Base-by-base conservation (phyloP, 202 grass and related monocot species). In the Miscanthus sacchariflorus region DNA sequence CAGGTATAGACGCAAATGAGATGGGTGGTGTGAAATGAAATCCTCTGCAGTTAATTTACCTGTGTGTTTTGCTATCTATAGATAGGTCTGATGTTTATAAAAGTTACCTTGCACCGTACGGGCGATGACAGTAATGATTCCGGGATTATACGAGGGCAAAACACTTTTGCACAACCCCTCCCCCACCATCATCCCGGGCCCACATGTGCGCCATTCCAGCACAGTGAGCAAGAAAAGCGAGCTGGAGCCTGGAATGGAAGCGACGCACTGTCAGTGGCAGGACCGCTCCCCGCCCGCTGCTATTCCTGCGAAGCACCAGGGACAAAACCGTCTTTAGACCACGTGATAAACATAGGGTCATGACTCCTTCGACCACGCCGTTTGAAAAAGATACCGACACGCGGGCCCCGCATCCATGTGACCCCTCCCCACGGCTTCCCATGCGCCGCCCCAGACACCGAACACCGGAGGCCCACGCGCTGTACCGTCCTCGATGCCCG, bases 351-450 rank as follows among this genome's bases (percentile, higher is more conserved):
- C 19, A 14, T 66, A 84, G 72, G 3, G 49, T 74, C 40, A 38
- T 42, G 39, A 28, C 7, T 67, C 40, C 42, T 13, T 15, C 46
- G 61, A 80, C 76, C 90, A 85, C 81, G 81, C 77, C 50, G 78
- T 72, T 85, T 69, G 38, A 68, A 89, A 89, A 89, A 67, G 68
- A 1, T 6, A 38, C 66, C 72, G 73, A 80, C 83, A 85, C 24
- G 82, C 24, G 78, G 86, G 82, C 7, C 78, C 82, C 66, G 7
- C 71, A 0, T 5, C n/a, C 90, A 89, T 91, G 86, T 78, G 61
- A 71, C 27, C 12, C 79, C 17, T 27, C 18, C 3, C 74, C 68
- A 78, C 65, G 10, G 14, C 76, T 30, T 17, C 25, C 72, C 40
- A 42, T 38, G 83, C 79, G 42, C 78, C 50, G 40, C n/a, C 38